These are phyloP conservation scores for Kazachstania psychrophila DNA, from an alignment of 805 yeast genomes.

Conservation along the genomic window DNA sequence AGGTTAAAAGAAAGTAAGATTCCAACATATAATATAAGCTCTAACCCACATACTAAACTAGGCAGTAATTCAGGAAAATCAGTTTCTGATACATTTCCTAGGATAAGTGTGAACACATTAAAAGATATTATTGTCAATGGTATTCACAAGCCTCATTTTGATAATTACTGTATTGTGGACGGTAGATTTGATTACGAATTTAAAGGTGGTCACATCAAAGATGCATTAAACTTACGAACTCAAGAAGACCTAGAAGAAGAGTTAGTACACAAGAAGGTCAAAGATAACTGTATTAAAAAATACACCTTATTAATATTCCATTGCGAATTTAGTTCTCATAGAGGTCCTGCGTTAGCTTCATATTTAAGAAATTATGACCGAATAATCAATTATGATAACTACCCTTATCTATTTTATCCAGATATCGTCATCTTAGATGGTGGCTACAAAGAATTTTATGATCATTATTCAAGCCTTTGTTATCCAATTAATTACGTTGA, in stretches of 20 bases:
- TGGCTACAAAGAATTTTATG: constrained; percentile 77
- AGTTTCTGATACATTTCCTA: constrained; percentile 36
- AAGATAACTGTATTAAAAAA: constrained; percentile 1
- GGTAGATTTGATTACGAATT: constrained; percentile 91
- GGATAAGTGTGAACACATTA: constrained; percentile 39
- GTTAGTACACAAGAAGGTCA: constrained; percentile 30
- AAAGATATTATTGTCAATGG: constrained; percentile 31
- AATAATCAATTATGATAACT: constrained; percentile 55
- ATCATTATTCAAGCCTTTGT: constrained; percentile 49
- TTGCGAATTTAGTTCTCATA: constrained; percentile 85
- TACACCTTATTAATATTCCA: constrained; percentile 64
- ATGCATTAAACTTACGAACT: constrained; percentile 69
- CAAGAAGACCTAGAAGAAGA: constrained; percentile 56
- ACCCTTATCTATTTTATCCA: constrained; percentile 79
- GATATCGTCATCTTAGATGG: constrained; percentile 85
- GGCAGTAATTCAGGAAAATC: background rate
- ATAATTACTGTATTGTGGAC: constrained; percentile 58
- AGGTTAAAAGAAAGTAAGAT: background rate
- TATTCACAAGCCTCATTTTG: constrained; percentile 39
- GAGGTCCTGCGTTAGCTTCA: constrained; percentile 92
- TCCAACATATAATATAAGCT: background rate
- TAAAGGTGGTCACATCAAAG: constrained; percentile 83
- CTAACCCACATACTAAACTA: no score
- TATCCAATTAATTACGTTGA: constrained; percentile 72
- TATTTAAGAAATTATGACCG: constrained; percentile 81